phyloP scores from a whole-genome alignment of 148 eudicot genomes.

The Rhododendron simsii region DNA sequence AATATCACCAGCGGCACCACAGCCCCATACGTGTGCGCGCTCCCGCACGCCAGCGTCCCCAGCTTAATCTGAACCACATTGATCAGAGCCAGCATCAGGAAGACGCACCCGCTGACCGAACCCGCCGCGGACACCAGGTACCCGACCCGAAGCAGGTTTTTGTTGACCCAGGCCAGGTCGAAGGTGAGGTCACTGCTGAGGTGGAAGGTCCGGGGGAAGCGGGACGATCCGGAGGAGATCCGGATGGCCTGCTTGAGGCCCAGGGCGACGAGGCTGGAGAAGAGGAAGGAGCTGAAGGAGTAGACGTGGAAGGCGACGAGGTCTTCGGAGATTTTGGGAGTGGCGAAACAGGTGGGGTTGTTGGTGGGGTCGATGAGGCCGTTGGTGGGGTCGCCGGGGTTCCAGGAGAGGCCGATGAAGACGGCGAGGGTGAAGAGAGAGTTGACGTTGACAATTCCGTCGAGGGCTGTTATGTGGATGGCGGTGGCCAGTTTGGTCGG shows the following conservation, averaged over 20 bases:
- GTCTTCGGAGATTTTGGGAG: slow-evolving; percentile 28
- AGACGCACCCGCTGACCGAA: slow-evolving; percentile 63
- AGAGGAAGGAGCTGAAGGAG: slow-evolving; percentile 79
- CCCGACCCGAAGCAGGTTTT: slow-evolving; percentile 52
- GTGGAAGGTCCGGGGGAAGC: slow-evolving; percentile 25
- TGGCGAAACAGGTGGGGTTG: slow-evolving; percentile 25
- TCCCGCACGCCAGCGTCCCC: slow-evolving; percentile 65
- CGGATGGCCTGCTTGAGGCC: slow-evolving; percentile 70
- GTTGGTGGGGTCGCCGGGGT: slow-evolving; percentile 53
- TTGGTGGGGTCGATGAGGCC: slow-evolving; percentile 23
- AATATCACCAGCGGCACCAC: slow-evolving; percentile 69
- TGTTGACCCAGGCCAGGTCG: slow-evolving; percentile 43
- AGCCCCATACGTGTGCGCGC: slow-evolving; percentile 57
- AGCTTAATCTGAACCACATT: slow-evolving; percentile 83
- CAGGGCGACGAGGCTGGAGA: slow-evolving; percentile 65
- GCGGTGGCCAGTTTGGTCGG: slow-evolving; percentile 28
- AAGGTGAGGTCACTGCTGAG: slow-evolving; percentile 15
- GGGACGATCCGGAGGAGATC: slow-evolving; percentile 29
- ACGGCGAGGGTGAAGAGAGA: slow-evolving; percentile 77
- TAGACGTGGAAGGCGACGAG: slow-evolving; percentile 64
- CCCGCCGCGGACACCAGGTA: slow-evolving; percentile 71
- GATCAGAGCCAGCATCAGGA: slow-evolving; percentile 66
- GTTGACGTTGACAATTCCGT: slow-evolving; percentile 69
- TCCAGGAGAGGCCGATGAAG: slow-evolving; percentile 70
- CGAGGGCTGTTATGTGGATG: slow-evolving; percentile 65